Conservation (phyloP, 2,329 filamentous ascomycete genomes). For the Talaromyces sp. region DNA sequence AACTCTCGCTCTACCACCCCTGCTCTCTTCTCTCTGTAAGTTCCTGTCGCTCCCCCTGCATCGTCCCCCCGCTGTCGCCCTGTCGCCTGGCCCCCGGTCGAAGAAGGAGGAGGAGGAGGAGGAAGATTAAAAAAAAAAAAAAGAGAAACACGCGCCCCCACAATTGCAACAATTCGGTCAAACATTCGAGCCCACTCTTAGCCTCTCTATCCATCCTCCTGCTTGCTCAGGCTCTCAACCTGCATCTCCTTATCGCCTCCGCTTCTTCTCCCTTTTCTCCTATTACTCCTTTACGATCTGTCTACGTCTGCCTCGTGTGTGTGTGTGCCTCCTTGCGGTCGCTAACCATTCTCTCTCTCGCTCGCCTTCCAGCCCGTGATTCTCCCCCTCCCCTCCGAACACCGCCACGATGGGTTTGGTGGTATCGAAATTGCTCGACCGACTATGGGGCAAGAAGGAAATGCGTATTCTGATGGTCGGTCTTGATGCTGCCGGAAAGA, state of each 20-base stretch:
- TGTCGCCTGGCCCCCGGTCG: slow-evolving; percentile 10
- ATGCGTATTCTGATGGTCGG: slow-evolving; percentile 99
- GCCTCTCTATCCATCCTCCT: slow-evolving; percentile 11
- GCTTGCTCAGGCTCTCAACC: slow-evolving; percentile 4
- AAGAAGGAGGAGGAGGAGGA: neutral
- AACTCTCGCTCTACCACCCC: neutral
- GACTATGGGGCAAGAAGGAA: slow-evolving; percentile 99
- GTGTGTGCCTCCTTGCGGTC: neutral
- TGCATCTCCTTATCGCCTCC: slow-evolving; percentile 3
- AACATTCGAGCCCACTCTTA: slow-evolving; percentile 14
- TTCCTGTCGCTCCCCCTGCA: neutral
- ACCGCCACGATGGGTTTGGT: slow-evolving; percentile 85
- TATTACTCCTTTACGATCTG: neutral
- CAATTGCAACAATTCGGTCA: slow-evolving; percentile 7
- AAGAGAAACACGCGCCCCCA: slow-evolving; percentile 8
- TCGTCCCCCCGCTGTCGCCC: neutral
- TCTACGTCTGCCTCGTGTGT: neutral
- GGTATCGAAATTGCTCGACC: slow-evolving; percentile 94
- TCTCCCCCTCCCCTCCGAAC: slow-evolving; percentile 16
- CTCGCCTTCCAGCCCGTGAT: slow-evolving; percentile 18
- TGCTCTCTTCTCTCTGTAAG: neutral
- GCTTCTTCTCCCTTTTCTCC: neutral
- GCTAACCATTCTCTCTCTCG: slow-evolving; percentile 9
- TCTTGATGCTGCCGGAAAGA: slow-evolving; percentile 99
- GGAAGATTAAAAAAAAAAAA: neutral